phyloP scores from a whole-genome alignment of 2,329 filamentous ascomycete genomes.

The Teratosphaeriaceae sp. region DNA sequence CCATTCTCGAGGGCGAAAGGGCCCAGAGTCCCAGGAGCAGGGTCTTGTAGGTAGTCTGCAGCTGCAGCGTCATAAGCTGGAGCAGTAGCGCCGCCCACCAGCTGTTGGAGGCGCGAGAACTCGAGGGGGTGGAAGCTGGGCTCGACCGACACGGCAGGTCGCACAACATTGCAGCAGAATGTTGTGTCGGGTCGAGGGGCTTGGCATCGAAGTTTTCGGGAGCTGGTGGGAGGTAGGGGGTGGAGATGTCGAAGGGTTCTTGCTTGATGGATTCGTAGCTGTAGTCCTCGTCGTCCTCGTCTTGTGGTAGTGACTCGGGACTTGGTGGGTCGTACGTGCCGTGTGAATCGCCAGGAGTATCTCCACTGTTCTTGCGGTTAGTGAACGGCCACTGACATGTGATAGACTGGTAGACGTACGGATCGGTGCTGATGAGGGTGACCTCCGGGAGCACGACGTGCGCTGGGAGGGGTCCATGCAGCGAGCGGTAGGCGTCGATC shows the following conservation, averaged over 20 bases:
- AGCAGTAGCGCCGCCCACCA: constrained; percentile 26
- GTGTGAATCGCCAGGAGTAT: constrained; percentile 23
- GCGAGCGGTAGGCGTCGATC: constrained; percentile 24
- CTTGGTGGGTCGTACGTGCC: constrained; percentile 20
- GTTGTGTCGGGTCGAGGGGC: constrained; percentile 93
- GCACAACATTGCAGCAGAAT: constrained; percentile 99
- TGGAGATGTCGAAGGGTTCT: constrained; percentile 23
- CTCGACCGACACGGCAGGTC: constrained; percentile 99
- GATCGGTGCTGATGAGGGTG: constrained; percentile 18
- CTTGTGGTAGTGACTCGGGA: constrained; percentile 22
- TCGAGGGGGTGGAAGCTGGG: constrained; percentile 12
- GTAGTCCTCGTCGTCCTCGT: constrained; percentile 9
- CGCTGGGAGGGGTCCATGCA: constrained; percentile 27
- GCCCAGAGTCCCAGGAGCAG: constrained; percentile 29
- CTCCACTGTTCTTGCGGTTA: too few species aligned
- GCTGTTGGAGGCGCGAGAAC: constrained; percentile 9
- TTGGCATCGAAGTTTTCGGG: constrained; percentile 30
- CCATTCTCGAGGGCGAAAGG: constrained; percentile 30
- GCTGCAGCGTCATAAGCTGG: constrained; percentile 25
- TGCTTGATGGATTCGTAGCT: constrained; percentile 21
- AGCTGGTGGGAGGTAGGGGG: constrained; percentile 18
- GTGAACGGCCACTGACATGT: too few species aligned
- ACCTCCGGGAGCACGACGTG: constrained; percentile 28
- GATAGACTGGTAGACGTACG: too few species aligned
- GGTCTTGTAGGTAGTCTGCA: constrained; percentile 28